Evolutionary conservation across 2,329 filamentous ascomycete genomes (phyloP), one percentile per base, ranked within the genome.

Genomic region (Paecilomyces fulvus): DNA sequence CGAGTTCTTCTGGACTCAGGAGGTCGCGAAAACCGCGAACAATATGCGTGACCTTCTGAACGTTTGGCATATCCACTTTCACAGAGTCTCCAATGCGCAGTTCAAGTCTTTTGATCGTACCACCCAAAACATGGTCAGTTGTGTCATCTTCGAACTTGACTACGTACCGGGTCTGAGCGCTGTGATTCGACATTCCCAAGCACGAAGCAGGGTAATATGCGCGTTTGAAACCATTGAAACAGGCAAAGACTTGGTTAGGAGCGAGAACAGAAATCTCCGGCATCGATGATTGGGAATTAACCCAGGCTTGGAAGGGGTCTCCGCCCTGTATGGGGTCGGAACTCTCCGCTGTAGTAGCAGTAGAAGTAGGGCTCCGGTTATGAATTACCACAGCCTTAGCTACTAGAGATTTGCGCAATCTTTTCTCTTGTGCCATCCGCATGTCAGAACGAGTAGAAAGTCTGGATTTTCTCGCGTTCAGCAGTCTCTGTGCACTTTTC

Each of bases 131-230:
- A 23, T 73, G 74, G 51, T 75, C 66, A 3, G 73, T 69, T 20
- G 61, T 61, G 55, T 71, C 74, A 53, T 77, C 76, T 60, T 76
- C 75, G 58, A 79, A 79, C 51, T 73, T 70, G 23, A 79, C 71
- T 12, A 72, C 67, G 61, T 79, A 78, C 30, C 75, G 76, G 37
- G 63, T 63, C 53, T 76, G 70, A 0, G 68, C 63, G 10, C 70
- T 66, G 2, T 68, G 64, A 49, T 72, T 66, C 20, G 77, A 70
- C 14, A 69, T 70, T 2, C 78, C 79, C 31, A 84, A 66, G 61
- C 79, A 85, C n/a, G 77, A 82, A 8, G 80, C 83, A 51, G 83
- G 82, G 64, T 83, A 84, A 64, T 80, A 86, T n/a, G 72, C 75
- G 54, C 77, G 76, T 51, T 73, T 77, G n/a, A 73, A 73, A 20